Evolutionary conservation across 495 filamentous ascomycete species (phyloP), one percentile per base, ranked within the genome.

Genomic region (Penicillium samsonianum): DNA sequence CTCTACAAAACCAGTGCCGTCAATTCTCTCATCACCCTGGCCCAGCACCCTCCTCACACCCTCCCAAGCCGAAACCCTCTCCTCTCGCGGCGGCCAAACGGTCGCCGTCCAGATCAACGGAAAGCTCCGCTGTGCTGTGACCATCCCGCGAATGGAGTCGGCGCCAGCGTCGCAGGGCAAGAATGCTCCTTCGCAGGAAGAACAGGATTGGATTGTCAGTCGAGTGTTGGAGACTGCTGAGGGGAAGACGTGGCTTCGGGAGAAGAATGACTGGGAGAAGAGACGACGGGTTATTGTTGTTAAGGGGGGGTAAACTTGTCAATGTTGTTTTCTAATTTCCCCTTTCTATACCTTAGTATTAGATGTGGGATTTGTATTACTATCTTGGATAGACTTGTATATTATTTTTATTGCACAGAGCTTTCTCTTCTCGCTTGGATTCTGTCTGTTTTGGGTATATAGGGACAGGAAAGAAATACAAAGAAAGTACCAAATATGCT

Each of bases 101-200:
- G 86, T 87, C 55, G 86, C 84, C 16, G 84, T 96, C 17, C 86
- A 89, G 61, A 78, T 95, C 20, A 89, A 94, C 63, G 91, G 91
- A 7, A 91, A 86, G 68, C 58, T 88, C 59, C 81, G 82, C 47
- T 86, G 87, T 57, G 82, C 78, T 11, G 76, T 86, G 17, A 79
- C 88, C 10, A 85, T 91, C 31, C 71, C 69, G 6, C 71, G 61
- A 12, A 67, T 65, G 54, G 52, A 66, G 12, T 67, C n/a, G 2
- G 44, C 67, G 0, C 58, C 63, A 19, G 59, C 65, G 8, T 52
- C 58, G n/a, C 26, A 57, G 38, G 51, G 55, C 30, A 68, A 60
- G 22, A 59, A 55, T 12, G 1, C 57, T 4, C 37, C 57, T 7
- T 55, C 59, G 4, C 58, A 60, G 30, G 71, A 69, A 30, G 76